Evolutionary conservation across 2,329 filamentous ascomycete species (phyloP).

Genomic region (Colletotrichum eleusines): DNA sequence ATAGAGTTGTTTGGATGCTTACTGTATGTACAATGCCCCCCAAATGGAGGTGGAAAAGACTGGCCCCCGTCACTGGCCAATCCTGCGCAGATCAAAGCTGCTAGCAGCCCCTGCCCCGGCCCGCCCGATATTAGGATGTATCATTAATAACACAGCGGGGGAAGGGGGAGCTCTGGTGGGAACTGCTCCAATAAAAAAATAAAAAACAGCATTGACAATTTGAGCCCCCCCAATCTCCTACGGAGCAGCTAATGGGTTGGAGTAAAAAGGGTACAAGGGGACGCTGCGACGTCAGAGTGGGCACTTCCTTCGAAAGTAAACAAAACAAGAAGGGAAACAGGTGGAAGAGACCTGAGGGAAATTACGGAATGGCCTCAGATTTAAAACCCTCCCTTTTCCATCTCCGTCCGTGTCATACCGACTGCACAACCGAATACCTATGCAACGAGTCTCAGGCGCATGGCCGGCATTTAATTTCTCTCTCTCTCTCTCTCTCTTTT

Average conservation of each 20-base stretch:
- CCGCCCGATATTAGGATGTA: neutral
- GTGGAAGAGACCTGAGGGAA: neutral
- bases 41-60: neutral
- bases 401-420: neutral
- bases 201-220: neutral
- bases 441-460: neutral
- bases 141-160: neutral
- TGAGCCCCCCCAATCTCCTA: neutral
- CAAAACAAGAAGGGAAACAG: neutral
- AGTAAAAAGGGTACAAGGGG: neutral
- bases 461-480: too few species aligned
- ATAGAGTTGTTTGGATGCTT: slow-evolving; percentile 5
- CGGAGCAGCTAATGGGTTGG: neutral
- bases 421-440: neutral
- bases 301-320: neutral
- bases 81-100: neutral
- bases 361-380: slow-evolving; percentile 2
- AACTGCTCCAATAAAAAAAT: neutral
- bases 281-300: neutral
- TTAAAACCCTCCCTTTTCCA: neutral
- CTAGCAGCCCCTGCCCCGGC: neutral
- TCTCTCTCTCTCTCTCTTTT: neutral
- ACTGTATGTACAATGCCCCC: neutral
- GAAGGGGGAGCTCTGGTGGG: neutral
- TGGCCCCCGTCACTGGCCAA: neutral